Base-by-base conservation (phyloP, 805 yeast genomes). In the Nakazawaea holstii region DNA sequence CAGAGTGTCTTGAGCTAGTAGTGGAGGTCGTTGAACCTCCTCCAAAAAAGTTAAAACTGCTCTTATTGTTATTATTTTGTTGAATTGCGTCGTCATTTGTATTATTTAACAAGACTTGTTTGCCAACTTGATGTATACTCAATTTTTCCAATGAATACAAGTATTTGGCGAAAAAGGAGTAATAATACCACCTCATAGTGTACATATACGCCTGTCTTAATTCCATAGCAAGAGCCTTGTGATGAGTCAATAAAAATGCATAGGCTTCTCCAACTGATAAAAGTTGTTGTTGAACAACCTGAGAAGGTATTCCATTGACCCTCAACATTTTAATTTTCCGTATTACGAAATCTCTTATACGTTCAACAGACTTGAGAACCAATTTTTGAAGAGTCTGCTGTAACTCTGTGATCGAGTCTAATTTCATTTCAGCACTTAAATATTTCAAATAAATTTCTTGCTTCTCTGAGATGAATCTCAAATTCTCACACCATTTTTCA, bases 181-280 rank as follows among this genome's bases (percentile, higher is more conserved):
- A 72, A 62, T 94, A 94, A 67, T 92, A 94, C 99, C 99, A 94
- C 57, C 78, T 72, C 87, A 94, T 91, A 2, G 98, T 92, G 57
- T 81, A 82, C 15, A 82, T 68, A 61, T 94, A 94, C 0, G 97
- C 98, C 56, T 77, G 76, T 46, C 81, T 74, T 35, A 94, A 72
- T 58, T 88, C 94, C 13, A 68, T 60, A 0, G 96, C 92, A 46
- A 94, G 66, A 6, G 79, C 72, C 8, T 76, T 72, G 49, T 85
- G 77, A 43, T 79, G 76, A 4, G 65, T 57, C 4, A 69, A 61
- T 35, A 92, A 61, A 50, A 87, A 89, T 3, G 66, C 66, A 54
- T 67, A 86, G 1, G 80, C 71, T 43, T 83, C 87, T 51, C 76
- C 77, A n/a, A 82, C 80, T 37, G 73, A 70, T 3, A 88, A 61